Evolutionary conservation across 225 moss, liverwort and hornwort species (phyloP).

Genomic region (Anthoceros angustus): DNA sequence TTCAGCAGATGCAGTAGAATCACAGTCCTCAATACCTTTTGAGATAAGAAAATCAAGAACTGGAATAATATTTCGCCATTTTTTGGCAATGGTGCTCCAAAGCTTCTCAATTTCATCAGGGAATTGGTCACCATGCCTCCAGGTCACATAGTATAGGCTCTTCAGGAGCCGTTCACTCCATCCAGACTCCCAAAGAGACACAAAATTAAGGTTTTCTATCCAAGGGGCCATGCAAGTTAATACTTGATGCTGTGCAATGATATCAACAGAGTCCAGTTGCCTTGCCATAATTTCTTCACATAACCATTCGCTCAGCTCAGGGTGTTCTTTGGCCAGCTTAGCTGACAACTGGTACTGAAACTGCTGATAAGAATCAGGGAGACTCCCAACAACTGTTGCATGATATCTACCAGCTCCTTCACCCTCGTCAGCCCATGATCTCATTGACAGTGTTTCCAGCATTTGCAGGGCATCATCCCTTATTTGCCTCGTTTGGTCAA

Average conservation of each 20-base stretch:
- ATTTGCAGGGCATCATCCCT: conserved; percentile 97
- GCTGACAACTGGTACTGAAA: conserved; percentile 96
- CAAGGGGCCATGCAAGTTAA: conserved; percentile 98
- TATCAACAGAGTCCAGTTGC: conserved; percentile 96
- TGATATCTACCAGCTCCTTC: conserved; percentile 92
- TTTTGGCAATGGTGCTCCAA: conserved; percentile 96
- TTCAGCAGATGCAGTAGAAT: conserved; percentile 92
- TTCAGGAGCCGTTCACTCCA: conserved; percentile 97
- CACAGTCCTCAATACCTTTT: conserved; percentile 98
- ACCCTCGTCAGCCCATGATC: conserved; percentile 97
- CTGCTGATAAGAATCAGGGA: conserved; percentile 98
- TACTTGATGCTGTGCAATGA: conserved; percentile 98
- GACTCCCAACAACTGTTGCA: conserved; percentile 96
- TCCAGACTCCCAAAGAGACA: conserved; percentile 62
- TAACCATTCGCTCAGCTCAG: conserved; percentile 87
- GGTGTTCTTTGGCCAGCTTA: conserved; percentile 95
- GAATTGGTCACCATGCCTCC: conserved; percentile 98
- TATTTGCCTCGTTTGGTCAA: conserved; percentile 90
- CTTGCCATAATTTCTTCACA: conserved; percentile 99
- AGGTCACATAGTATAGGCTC: conserved; percentile 94
- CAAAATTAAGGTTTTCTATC: conserved; percentile 96
- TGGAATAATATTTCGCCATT: conserved; percentile 94
- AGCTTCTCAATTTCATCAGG: conserved; percentile 99
- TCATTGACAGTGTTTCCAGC: conserved; percentile 92
- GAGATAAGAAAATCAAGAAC: conserved; percentile 96